phyloP scores from a whole-genome alignment of 129 eudicot genomes.

The Solidago caesia region DNA sequence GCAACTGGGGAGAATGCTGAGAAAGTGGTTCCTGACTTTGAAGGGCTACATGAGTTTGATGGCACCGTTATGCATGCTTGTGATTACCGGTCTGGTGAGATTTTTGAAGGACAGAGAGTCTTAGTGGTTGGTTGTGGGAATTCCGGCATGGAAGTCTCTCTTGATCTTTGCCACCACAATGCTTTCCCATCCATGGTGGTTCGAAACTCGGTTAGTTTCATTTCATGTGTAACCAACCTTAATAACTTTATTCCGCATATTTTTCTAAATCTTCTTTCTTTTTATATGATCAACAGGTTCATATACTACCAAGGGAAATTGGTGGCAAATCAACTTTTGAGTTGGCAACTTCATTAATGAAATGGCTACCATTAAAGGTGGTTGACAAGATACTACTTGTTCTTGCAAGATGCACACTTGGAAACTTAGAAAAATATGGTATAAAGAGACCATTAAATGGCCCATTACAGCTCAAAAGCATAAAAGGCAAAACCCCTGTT shows the following conservation, averaged over 20 bases:
- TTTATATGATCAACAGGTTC: constrained; percentile 54
- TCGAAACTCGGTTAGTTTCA: constrained; percentile 81
- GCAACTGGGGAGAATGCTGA: constrained; percentile 98
- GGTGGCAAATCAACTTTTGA: constrained; percentile 84
- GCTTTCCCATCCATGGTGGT: constrained; percentile 81
- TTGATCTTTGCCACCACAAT: constrained; percentile 84
- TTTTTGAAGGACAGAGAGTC: constrained; percentile 51
- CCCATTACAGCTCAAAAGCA: constrained; percentile 71
- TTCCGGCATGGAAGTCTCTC: constrained; percentile 96
- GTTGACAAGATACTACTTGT: constrained; percentile 64
- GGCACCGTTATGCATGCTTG: constrained; percentile 89
- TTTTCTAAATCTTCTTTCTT: background rate
- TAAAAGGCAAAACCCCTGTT: constrained; percentile 83
- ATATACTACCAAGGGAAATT: constrained; percentile 84
- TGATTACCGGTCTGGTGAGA: constrained; percentile 80
- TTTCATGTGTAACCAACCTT: background rate
- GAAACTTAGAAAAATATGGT: constrained; percentile 82
- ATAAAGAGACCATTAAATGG: constrained; percentile 74
- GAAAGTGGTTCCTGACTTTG: constrained; percentile 74
- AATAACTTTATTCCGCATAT: background rate
- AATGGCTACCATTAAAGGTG: constrained; percentile 64
- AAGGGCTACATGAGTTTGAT: constrained; percentile 62
- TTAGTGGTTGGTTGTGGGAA: constrained; percentile 96
- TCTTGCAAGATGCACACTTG: constrained; percentile 56
- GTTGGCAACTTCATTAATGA: constrained; percentile 55